Conservation (phyloP, 768 basidiomycete species). For the Boletellus ananas region DNA sequence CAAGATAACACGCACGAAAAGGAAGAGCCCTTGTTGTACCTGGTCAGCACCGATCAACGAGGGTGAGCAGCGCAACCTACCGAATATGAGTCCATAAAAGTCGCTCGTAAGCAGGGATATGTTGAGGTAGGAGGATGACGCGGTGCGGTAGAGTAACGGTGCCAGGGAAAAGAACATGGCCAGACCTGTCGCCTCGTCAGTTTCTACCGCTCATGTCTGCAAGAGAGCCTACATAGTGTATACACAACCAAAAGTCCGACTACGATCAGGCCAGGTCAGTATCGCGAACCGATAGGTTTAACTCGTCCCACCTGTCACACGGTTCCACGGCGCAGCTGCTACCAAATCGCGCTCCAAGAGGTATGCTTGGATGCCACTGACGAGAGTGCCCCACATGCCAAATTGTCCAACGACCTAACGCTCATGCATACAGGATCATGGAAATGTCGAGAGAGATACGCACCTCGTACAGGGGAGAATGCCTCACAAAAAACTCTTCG, state of each 20-base stretch:
- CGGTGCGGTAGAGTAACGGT: slow-evolving; percentile 75
- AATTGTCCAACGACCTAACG: slow-evolving; percentile 73
- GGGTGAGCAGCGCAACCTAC: slow-evolving; percentile 9
- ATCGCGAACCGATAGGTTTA: slow-evolving; percentile 14
- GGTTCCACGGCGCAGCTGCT: slow-evolving; percentile 64
- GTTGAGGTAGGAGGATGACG: slow-evolving; percentile 84
- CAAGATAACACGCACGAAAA: slow-evolving; percentile 40
- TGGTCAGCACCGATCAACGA: slow-evolving; percentile 1
- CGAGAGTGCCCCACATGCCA: slow-evolving; percentile 78
- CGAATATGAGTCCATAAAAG: slow-evolving; percentile 83
- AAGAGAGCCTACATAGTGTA: slow-evolving; percentile 32
- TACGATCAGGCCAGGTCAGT: slow-evolving; percentile 34
- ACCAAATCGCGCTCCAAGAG: slow-evolving; percentile 65
- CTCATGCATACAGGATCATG: neutral
- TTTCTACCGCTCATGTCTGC: neutral
- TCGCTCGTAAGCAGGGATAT: slow-evolving; percentile 82
- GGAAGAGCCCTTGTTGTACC: slow-evolving; percentile 40
- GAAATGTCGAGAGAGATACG: neutral
- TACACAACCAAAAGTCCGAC: slow-evolving; percentile 49
- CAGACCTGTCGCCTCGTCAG: slow-evolving; percentile 48
- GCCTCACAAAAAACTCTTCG: slow-evolving; percentile 83
- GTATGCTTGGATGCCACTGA: slow-evolving; percentile 73
- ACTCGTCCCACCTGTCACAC: slow-evolving; percentile 63
- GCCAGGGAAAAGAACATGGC: slow-evolving; percentile 79
- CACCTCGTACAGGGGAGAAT: slow-evolving; percentile 74